phyloP scores from a whole-genome alignment of 1,284 basidiomycete genomes.

The Naganishia sp. region DNA sequence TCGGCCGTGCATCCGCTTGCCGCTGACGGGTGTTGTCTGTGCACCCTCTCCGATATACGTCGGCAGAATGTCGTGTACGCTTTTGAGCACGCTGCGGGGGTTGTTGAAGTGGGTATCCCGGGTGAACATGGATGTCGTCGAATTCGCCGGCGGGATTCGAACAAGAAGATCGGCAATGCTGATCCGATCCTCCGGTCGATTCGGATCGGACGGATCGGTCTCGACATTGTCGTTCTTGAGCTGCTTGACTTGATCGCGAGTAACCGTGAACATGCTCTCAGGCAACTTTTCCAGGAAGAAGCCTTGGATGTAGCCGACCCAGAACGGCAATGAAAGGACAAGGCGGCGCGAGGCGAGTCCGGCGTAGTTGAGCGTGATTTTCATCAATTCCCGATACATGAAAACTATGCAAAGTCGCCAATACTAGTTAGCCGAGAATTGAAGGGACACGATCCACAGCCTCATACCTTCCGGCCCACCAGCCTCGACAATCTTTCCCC shows the following conservation, averaged over 20 bases:
- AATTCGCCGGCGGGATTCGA: conserved; percentile 44
- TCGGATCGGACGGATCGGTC: conserved; percentile 33
- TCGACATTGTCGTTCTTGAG: conserved; percentile 62
- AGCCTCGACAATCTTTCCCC: conserved; percentile 66
- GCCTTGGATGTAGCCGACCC: conserved; percentile 64
- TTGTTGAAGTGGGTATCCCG: conserved; percentile 43
- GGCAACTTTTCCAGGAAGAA: conserved; percentile 65
- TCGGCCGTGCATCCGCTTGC: conserved; percentile 30
- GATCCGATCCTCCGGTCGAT: conserved; percentile 46
- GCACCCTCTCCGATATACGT: conserved; percentile 56
- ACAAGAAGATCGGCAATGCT: conserved; percentile 58
- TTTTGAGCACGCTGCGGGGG: conserved; percentile 53
- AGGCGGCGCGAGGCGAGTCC: conserved; percentile 57
- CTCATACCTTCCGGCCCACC: conserved; percentile 66
- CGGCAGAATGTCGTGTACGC: conserved; percentile 61
- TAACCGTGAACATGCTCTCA: conserved; percentile 65
- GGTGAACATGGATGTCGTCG: conserved; percentile 38
- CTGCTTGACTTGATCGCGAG: conserved; percentile 66
- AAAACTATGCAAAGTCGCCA: conserved; percentile 57
- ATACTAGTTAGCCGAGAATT: no score
- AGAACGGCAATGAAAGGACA: conserved; percentile 65
- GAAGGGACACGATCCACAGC: neutral
- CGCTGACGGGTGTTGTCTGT: conserved; percentile 24
- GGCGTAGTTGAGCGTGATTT: conserved; percentile 62
- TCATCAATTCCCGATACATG: conserved; percentile 67